A percentile compares a stretch with the other conserved stretches of the same genome.
Conservation (phyloP, 371 early-diverging fungal species). For the Lichtheimia hyalospora region DNA sequence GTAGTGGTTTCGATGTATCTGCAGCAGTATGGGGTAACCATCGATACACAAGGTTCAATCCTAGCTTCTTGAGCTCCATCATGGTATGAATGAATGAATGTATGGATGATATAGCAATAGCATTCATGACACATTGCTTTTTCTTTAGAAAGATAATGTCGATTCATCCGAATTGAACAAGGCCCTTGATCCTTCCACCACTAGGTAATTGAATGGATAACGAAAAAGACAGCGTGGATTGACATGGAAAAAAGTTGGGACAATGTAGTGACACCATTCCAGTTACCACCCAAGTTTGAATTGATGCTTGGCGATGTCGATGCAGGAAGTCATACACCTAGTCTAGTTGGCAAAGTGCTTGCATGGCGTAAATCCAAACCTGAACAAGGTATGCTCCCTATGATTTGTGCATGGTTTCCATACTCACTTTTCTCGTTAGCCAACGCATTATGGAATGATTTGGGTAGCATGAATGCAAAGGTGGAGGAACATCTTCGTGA, state of each 20-base stretch:
- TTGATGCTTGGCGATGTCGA: slow-evolving; percentile 91
- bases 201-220: slow-evolving; percentile 20
- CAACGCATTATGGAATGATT: slow-evolving; percentile 53
- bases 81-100: slow-evolving; percentile 41
- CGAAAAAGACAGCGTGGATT: neutral
- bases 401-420: neutral
- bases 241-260: slow-evolving; percentile 64
- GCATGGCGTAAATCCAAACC: slow-evolving; percentile 77
- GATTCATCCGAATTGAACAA: slow-evolving; percentile 20
- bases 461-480: slow-evolving; percentile 54
- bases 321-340: slow-evolving; percentile 91
- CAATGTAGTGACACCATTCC: slow-evolving; percentile 60
- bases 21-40: slow-evolving; percentile 91
- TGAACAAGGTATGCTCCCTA: slow-evolving; percentile 35
- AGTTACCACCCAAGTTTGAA: slow-evolving; percentile 72
- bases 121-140: neutral
- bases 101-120: too few species aligned
- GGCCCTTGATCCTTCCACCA: slow-evolving; percentile 26
- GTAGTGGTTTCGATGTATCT: slow-evolving; percentile 95
- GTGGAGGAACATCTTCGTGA: slow-evolving; percentile 49
- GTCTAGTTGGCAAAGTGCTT: slow-evolving; percentile 86
- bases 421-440: slow-evolving; percentile 30
- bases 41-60: slow-evolving; percentile 82
- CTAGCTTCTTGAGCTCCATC: slow-evolving; percentile 61
- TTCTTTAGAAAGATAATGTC: slow-evolving; percentile 26